A percentile compares a stretch with the other conserved stretches of the same genome.
These are phyloP conservation scores for Paramecium biaurelia DNA, from an alignment of 73 alveolate species.

Conservation along the genomic window DNA sequence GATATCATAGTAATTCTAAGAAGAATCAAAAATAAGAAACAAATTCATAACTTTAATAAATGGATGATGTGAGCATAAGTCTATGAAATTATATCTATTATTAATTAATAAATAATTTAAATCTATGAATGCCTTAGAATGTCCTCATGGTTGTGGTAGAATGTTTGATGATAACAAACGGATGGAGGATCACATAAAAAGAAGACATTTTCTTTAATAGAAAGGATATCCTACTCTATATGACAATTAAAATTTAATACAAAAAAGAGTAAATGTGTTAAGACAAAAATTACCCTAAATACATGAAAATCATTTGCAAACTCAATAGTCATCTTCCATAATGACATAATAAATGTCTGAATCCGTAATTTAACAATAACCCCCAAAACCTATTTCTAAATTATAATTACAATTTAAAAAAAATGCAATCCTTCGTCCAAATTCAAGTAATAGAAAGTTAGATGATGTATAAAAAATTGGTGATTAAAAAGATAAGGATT, in stretches of 20 bases:
- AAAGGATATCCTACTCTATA: not conserved
- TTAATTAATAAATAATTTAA: not conserved
- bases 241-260: not conserved
- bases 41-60: not conserved
- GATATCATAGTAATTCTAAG: not conserved
- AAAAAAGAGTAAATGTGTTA: not conserved
- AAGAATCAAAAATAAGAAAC: not conserved
- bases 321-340: not conserved
- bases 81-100: not conserved
- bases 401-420: not conserved
- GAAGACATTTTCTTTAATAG: not conserved
- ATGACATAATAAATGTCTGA: not conserved
- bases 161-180: not conserved
- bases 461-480: not conserved
- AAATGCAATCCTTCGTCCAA: not conserved
- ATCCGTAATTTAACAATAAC: not conserved
- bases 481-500: not conserved
- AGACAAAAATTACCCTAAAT: not conserved
- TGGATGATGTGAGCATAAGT: not conserved
- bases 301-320: not conserved
- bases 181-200: not conserved
- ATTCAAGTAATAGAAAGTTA: not conserved
- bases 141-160: constrained; percentile 41
- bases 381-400: not conserved
- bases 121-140: not conserved